Percentiles rank a stretch among this genome's conserved stretches.
Evolutionary conservation across 495 filamentous ascomycete species (phyloP).

Genomic region (Hypoxylon lienhwacheense): DNA sequence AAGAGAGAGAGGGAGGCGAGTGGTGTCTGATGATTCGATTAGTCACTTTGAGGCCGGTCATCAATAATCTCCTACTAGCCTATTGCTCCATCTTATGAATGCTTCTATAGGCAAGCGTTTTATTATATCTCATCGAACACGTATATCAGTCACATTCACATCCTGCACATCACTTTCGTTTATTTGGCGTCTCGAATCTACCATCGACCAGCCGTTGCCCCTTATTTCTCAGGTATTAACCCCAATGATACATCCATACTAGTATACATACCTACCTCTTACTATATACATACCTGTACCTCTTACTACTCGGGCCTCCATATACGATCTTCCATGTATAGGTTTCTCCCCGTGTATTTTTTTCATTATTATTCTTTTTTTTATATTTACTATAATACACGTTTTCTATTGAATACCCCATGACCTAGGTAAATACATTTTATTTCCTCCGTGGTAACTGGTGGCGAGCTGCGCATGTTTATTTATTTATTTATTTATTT

Average conservation of each 20-base stretch:
- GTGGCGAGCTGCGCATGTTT: no score
- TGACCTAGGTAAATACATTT: no score
- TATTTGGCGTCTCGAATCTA: slow-evolving; percentile 21
- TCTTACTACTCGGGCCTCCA: no score
- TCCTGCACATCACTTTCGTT: slow-evolving; percentile 24
- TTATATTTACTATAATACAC: no score
- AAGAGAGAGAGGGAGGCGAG: slow-evolving; percentile 2
- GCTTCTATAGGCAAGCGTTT: slow-evolving; percentile 35
- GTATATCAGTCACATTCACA: slow-evolving; percentile 33
- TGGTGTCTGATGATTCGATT: slow-evolving; percentile 24
- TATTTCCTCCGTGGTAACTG: no score
- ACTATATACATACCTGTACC: no score
- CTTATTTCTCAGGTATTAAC: not conserved
- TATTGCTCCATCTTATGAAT: slow-evolving; percentile 31
- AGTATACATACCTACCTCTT: no score
- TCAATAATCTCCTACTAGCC: slow-evolving; percentile 35
- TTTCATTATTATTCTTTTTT: no score
- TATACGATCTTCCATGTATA: no score
- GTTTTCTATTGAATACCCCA: no score
- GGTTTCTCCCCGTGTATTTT: no score
- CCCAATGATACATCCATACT: not conserved
- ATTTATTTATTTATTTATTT: no score
- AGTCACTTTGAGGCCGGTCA: slow-evolving; percentile 33
- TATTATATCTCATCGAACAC: slow-evolving; percentile 37
- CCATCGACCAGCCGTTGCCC: not conserved